These are phyloP conservation scores for Glarea lozoyensis DNA, from an alignment of 495 filamentous ascomycete species.

Conservation along the genomic window DNA sequence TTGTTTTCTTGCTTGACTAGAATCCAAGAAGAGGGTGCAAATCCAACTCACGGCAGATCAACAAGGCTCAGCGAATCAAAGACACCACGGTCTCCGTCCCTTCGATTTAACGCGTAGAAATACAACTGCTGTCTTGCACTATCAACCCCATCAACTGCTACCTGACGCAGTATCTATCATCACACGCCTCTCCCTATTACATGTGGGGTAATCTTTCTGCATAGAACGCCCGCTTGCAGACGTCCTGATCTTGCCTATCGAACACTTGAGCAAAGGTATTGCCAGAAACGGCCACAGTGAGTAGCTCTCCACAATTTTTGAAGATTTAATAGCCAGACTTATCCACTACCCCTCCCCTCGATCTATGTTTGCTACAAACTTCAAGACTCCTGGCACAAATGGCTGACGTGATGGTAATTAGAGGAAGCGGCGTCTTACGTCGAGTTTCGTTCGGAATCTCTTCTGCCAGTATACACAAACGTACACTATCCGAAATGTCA, in stretches of 20 bases:
- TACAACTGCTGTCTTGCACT: conserved; percentile 12
- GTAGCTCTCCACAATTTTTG: not conserved
- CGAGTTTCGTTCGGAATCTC: conserved; percentile 30
- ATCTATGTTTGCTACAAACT: not conserved
- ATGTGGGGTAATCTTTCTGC: conserved; percentile 9
- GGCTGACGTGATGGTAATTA: conserved; percentile 30
- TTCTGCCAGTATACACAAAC: conserved; percentile 23
- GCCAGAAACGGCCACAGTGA: not conserved
- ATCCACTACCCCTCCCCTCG: not conserved
- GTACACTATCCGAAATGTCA: conserved; percentile 37
- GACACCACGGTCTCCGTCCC: not conserved
- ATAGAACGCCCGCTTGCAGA: not conserved
- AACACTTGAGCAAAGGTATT: conserved; percentile 11
- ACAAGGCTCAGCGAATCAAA: not conserved
- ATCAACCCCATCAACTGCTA: conserved; percentile 7
- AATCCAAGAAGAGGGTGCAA: too few species aligned
- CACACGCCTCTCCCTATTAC: not conserved
- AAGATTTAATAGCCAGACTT: not conserved
- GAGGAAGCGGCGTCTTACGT: conserved; percentile 29
- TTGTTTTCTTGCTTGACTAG: too few species aligned
- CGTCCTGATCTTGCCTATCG: conserved; percentile 4
- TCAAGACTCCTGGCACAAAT: too few species aligned
- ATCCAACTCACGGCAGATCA: too few species aligned
- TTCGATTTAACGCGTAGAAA: conserved; percentile 12
- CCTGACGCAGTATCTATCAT: conserved; percentile 2